Percentiles rank a stretch among this genome's conserved stretches.
phyloP scores from a whole-genome alignment of 2,329 filamentous ascomycete species.

The Fusarium burgessii region DNA sequence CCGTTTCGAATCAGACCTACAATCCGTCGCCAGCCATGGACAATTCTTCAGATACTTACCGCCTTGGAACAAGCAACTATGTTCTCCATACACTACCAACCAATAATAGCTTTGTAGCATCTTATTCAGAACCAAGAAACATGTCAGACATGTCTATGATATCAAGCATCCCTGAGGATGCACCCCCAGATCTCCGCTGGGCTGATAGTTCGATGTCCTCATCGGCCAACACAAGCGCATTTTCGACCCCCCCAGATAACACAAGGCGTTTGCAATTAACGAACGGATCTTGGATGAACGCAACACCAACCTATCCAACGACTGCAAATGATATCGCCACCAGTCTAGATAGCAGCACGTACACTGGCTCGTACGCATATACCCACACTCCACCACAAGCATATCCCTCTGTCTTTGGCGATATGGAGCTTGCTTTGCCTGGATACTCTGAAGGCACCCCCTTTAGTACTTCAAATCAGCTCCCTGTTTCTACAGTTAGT shows the following conservation, averaged over 20 bases:
- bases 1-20: constrained; percentile 24
- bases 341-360: constrained; percentile 38
- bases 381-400: constrained; percentile 47
- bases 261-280: constrained; percentile 47
- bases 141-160: constrained; percentile 41
- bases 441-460: constrained; percentile 53
- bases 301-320: constrained; percentile 47
- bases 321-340: constrained; percentile 33
- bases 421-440: constrained; percentile 49
- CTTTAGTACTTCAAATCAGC: constrained; percentile 53
- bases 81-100: constrained; percentile 37
- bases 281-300: constrained; percentile 50
- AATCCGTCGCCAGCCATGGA: constrained; percentile 27
- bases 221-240: constrained; percentile 61
- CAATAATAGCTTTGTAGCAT: constrained; percentile 25
- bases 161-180: constrained; percentile 41
- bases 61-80: constrained; percentile 40
- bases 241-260: constrained; percentile 60
- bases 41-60: constrained; percentile 36
- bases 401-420: constrained; percentile 52
- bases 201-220: constrained; percentile 58
- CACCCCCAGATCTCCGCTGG: constrained; percentile 42
- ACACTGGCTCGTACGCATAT: constrained; percentile 48
- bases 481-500: constrained; percentile 60
- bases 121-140: constrained; percentile 41